Base-by-base conservation (phyloP, 768 basidiomycete genomes). In the Mycena rosella region DNA sequence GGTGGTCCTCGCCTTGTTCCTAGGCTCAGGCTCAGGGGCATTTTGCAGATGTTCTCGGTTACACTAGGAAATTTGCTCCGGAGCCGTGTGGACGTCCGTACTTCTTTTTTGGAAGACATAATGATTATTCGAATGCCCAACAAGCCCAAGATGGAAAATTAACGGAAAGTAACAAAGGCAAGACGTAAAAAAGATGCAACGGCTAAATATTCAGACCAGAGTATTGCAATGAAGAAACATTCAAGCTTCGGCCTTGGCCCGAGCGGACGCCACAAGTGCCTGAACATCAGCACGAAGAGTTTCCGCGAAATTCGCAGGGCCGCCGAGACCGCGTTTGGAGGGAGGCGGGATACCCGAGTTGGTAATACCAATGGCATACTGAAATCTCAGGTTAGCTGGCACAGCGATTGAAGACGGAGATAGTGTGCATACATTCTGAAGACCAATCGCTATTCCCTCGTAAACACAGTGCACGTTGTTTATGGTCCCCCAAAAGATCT, bases 301-400 rank as follows among this genome's bases (percentile, higher is more conserved):
- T 2, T 24, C 27, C 27, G 57, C 42, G 42, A 58, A 58, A 36
- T 45, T 15, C 10, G 26, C 42, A 1, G 57, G n/a, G 15, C 38
- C 36, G 29, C 27, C 57, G 40, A 45, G 26, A 10, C 15, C 36
- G 24, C 57, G 57, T 45, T 44, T 58, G 20, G 52, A 32, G 1
- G 57, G 17, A 5, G 40, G 27, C 20, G 57, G 57, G 57, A 58
- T 3, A 18, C 57, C 57, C 26, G 57, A 58, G 57, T 47, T 47
- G 11, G 57, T 29, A 29, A 58, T 44, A 3, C 57, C 57, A 47
- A 47, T 58, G 40, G 57, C 57, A 24, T 58, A 58, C 57, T 58
- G 38, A 6, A 22, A 20, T n/a, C n/a, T n/a, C n/a, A 18, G 40
- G 42, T 30, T 58, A 44, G 27, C 13, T 47, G 10, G 44, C 2